Evolutionary conservation across 176 grass and related monocot genomes (phyloP).

Genomic region (Saccharum spontaneum): DNA sequence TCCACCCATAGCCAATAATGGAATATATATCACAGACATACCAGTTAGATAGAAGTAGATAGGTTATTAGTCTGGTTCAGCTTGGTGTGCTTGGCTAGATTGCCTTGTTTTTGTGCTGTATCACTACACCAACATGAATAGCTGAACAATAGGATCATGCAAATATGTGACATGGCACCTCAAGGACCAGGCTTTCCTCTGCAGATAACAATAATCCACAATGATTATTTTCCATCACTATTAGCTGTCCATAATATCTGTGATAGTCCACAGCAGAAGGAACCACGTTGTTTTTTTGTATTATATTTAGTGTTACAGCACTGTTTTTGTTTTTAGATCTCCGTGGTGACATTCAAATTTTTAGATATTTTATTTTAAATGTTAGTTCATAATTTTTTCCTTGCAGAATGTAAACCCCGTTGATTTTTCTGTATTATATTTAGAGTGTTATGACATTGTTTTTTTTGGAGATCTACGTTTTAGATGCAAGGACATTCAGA

Average conservation of each 20-base stretch:
- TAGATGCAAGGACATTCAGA: not conserved
- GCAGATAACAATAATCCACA: not conserved
- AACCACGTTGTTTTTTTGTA: constrained; percentile 1
- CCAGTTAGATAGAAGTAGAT: constrained; percentile 12
- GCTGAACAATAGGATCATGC: constrained; percentile 5
- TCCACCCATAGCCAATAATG: not conserved
- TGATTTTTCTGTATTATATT: no score
- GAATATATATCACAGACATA: constrained; percentile 18
- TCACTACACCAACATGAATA: constrained; percentile 18
- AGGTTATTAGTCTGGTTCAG: not conserved
- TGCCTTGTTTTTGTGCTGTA: constrained; percentile 16
- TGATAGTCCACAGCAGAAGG: not conserved
- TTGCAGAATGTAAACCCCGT: constrained; percentile 55
- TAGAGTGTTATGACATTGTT: no score
- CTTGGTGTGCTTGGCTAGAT: not conserved
- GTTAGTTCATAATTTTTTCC: constrained; percentile 27
- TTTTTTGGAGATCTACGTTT: not conserved
- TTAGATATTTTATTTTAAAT: constrained; percentile 19
- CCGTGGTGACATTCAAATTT: not conserved
- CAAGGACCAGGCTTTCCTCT: not conserved
- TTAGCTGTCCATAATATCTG: not conserved
- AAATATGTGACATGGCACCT: not conserved
- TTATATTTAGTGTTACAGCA: not conserved
- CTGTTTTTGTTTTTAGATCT: not conserved
- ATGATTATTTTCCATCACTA: constrained; percentile 1